Evolutionary conservation across 1,284 basidiomycete species (phyloP), one percentile per base, ranked within the genome.

Genomic region (Apiotrichum akiyoshidainum): DNA sequence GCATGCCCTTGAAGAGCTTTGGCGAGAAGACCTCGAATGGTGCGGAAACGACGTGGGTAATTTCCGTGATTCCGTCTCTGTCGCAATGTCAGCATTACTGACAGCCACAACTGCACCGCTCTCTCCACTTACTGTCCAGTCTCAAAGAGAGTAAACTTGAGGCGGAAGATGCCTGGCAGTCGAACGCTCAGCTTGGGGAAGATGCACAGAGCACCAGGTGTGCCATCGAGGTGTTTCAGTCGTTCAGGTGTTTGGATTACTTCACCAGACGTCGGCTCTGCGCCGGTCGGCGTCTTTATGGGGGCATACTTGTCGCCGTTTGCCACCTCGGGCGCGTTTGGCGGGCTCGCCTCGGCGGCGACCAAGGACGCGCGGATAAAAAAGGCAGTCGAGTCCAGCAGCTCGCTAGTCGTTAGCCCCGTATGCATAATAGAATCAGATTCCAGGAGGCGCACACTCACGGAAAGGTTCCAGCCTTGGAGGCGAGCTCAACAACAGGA

Each of bases 1-100:
- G 69, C 78, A 79, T 79, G 22, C 78, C 78, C 46, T 72, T 76
- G 70, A 79, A 79, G 12, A 76, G 65, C 56, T 79, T 79, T 10
- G 78, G 78, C 19, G 77, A 78, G 55, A 75, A 79, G 19, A 79
- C 78, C 55, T 78, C 76, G 49, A 79, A 79, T 13, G 68, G 61
- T 9, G 77, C 75, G 1, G 77, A 74, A 5, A 77, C 63, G 11
- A 68, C 68, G n/a, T 67, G 60, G 0, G 69, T 65, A 19, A 78
- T 61, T 55, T 77, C 71, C 7, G 58, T 49, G 19, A 74, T 52
- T 11, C 72, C 74, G 14, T 58, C 53, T 10, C 73, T 75, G 60
- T 7, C 11, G 51, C 26, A 13, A 6, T 13, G 40, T 37, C 44
- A 49, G 54, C 19, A 10, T 4, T 21, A 8, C 8, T 31, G 9